Evolutionary conservation across 306 rosid genomes (phyloP).

Genomic region (Castanea crenata): DNA sequence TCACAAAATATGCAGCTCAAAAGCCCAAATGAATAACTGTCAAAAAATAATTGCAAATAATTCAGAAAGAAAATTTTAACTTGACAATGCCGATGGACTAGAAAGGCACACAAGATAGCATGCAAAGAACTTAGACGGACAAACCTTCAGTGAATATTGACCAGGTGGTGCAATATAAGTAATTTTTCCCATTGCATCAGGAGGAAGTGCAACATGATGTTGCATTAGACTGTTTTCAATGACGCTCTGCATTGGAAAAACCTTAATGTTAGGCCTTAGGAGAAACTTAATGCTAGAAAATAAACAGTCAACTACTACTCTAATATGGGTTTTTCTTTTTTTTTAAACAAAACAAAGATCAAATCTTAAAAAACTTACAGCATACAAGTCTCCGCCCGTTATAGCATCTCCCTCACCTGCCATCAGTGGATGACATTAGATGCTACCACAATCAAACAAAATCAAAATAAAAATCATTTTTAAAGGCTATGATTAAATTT

Average conservation of each 20-base stretch:
- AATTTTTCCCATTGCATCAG: constrained; percentile 96
- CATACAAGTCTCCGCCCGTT: constrained; percentile 96
- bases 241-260: constrained; percentile 61
- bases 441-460: constrained; percentile 8
- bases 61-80: constrained; percentile 3
- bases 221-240: constrained; percentile 89
- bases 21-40: constrained; percentile 9
- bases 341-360: constrained; percentile 19
- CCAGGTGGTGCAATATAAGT: constrained; percentile 87
- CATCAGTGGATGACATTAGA: constrained; percentile 20
- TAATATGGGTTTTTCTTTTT: not conserved
- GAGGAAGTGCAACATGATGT: constrained; percentile 91
- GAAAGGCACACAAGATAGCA: constrained; percentile 10
- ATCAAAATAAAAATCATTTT: not conserved
- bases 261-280: constrained; percentile 18
- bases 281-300: constrained; percentile 13
- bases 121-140: constrained; percentile 8
- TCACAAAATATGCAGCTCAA: constrained; percentile 10
- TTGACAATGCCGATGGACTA: constrained; percentile 4
- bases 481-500: not conserved
- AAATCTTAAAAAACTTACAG: constrained; percentile 57
- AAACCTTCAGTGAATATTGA: constrained; percentile 90
- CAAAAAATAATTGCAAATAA: not conserved
- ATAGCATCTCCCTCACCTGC: constrained; percentile 91
- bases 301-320: not conserved